These are phyloP conservation scores for Pythium chondricola DNA, from an alignment of 352 stramenopile species.

Conservation along the genomic window DNA sequence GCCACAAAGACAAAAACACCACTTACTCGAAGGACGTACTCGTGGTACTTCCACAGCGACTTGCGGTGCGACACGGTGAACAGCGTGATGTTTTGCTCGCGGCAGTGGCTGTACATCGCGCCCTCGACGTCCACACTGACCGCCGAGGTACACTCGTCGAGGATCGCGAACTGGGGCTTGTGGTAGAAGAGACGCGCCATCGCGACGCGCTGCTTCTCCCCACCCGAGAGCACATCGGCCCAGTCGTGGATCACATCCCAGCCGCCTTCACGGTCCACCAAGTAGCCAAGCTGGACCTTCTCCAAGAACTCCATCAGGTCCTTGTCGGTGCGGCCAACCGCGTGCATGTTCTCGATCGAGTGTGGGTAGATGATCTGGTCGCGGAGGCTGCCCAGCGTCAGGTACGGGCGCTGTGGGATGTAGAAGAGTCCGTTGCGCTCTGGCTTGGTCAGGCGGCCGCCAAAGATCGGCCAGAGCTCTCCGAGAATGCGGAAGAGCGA, in stretches of 20 bases:
- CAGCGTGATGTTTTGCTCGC: constrained; percentile 86
- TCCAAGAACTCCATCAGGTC: constrained; percentile 68
- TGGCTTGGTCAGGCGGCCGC: constrained; percentile 70
- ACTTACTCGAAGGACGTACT: constrained; percentile 75
- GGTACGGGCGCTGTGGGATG: constrained; percentile 86
- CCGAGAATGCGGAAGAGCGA: constrained; percentile 86
- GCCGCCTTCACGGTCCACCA: constrained; percentile 66
- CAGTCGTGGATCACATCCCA: constrained; percentile 84
- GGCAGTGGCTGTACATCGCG: constrained; percentile 81
- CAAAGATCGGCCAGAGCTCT: constrained; percentile 84
- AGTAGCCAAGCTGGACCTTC: constrained; percentile 75
- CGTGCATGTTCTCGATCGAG: constrained; percentile 58
- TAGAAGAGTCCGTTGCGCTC: constrained; percentile 85
- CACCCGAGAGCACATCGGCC: constrained; percentile 82
- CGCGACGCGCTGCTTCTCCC: constrained; percentile 89
- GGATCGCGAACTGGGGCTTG: constrained; percentile 86
- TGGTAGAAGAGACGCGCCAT: constrained; percentile 89
- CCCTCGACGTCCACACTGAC: constrained; percentile 86
- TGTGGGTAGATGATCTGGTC: constrained; percentile 90
- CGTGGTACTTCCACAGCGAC: constrained; percentile 87
- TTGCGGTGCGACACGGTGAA: constrained; percentile 90
- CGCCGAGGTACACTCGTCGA: constrained; percentile 85
- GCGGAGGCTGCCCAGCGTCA: constrained; percentile 79
- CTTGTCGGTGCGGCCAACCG: constrained; percentile 39
- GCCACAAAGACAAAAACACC: not conserved